Conservation (phyloP, 179 eudicot genomes). For the Vitellaria paradoxa region DNA sequence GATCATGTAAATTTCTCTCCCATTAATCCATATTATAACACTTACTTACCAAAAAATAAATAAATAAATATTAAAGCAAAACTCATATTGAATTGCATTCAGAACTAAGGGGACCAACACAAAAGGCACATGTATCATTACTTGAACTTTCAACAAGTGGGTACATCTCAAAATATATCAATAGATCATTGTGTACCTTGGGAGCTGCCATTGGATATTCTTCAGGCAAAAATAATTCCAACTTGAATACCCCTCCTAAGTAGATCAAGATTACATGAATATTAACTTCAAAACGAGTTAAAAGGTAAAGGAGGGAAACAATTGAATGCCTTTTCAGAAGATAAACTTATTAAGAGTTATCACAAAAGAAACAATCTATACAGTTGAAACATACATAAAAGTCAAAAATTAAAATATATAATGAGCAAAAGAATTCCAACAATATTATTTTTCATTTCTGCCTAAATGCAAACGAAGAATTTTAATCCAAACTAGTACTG, state of each 20-base stretch:
- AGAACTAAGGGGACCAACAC: background rate
- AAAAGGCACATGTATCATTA: background rate
- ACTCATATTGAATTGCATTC: background rate
- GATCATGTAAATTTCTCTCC: no score
- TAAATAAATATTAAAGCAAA: no score
- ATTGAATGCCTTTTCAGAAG: background rate
- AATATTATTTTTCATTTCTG: background rate
- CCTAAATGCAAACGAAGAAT: background rate
- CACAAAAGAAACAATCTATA: background rate
- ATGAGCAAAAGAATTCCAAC: background rate
- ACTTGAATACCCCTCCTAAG: conserved; percentile 91
- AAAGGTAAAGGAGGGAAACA: background rate
- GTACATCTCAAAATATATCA: background rate
- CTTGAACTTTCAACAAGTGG: background rate
- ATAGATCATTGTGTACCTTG: conserved; percentile 46
- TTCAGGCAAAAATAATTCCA: conserved; percentile 93
- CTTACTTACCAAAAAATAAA: no score
- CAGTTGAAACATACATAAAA: background rate
- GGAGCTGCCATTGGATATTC: conserved; percentile 99
- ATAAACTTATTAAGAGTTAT: background rate
- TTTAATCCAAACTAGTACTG: background rate
- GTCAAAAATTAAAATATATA: background rate
- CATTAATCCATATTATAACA: no score
- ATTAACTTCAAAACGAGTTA: background rate
- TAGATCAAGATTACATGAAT: background rate